Base-by-base conservation (phyloP, 129 eudicot species). In the Lactuca saligna region DNA sequence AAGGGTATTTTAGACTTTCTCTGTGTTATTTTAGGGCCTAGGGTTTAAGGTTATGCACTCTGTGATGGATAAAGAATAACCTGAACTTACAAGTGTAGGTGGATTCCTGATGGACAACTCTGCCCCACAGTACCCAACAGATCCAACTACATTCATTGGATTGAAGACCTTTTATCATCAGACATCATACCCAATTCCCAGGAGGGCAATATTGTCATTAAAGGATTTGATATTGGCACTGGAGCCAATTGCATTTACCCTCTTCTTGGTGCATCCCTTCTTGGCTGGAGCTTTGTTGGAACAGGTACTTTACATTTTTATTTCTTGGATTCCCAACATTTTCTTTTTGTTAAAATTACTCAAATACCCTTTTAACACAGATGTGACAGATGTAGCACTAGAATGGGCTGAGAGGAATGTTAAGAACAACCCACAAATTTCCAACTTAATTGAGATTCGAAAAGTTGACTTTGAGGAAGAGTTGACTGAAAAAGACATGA, bases 71-170 rank as follows among this genome's bases (percentile, higher is more conserved):
- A 25, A 25, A 25, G 29, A 25, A 25, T 58, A 34, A 59, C 63
- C 8, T 44, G 37, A 61, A 39, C 50, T 72, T 72, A 39, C 38
- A 33, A 20, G 4, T 73, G 39, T 70, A 93, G 98, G 99, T 93
- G 97, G 99, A 93, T 93, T 69, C 95, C 97, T 48, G 99, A 93
- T 81, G 99, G 99, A 75, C 97, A 93, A 80, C 89, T 93, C 10
- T 93, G 99, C 71, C 99, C 99, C 41, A 93, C 99, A 8, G 93
- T 93, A 79, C 99, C 99, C 50, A 93, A 93, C 81, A 87, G 99
- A 77, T 89, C 89, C 7, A 93, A 89, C 73, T 93, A 93, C 72
- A 93, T 89, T 38, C 99, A 89, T 65, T 93, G 97, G 99, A 81
- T 93, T 58, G 90, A 93, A 82, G 99, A 94, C 73, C 97, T 94